These are phyloP conservation scores for Blastobotrys illinoisensis DNA, from an alignment of 1,139 yeast genomes.

Conservation along the genomic window DNA sequence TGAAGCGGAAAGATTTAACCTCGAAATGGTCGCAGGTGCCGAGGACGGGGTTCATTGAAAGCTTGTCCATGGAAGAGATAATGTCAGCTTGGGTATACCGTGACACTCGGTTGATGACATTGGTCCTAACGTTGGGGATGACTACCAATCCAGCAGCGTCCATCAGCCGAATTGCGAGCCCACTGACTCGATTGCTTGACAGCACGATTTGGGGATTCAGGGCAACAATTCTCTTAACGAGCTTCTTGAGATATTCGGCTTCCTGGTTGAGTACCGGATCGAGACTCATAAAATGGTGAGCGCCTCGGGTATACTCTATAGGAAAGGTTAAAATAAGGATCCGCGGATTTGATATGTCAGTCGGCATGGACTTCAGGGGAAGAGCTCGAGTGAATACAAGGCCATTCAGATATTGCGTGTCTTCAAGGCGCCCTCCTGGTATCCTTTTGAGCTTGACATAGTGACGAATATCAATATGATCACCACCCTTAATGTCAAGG, in stretches of 20 bases:
- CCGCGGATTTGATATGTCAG: conserved; percentile 56
- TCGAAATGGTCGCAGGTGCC: conserved; percentile 74
- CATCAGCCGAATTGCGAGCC: conserved; percentile 67
- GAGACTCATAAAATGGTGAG: conserved; percentile 66
- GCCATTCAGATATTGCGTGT: conserved; percentile 68
- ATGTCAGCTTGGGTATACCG: conserved; percentile 81
- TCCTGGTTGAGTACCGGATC: conserved; percentile 88
- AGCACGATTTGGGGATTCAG: conserved; percentile 75
- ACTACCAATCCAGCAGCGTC: conserved; percentile 78
- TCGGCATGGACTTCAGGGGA: conserved; percentile 78
- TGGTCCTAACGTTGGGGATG: conserved; percentile 73
- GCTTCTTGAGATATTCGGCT: conserved; percentile 71
- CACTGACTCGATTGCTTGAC: conserved; percentile 78
- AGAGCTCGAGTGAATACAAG: conserved; percentile 77
- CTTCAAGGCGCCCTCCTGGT: conserved; percentile 59
- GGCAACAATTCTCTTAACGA: conserved; percentile 73
- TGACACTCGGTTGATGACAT: conserved; percentile 74
- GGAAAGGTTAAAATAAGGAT: conserved; percentile 86
- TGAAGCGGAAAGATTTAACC: conserved; percentile 55
- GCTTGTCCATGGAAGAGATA: conserved; percentile 57
- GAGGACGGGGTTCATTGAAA: conserved; percentile 53
- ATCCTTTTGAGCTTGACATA: conserved; percentile 83
- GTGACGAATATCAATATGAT: conserved; percentile 77
- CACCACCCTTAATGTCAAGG: conserved; percentile 55
- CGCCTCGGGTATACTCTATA: conserved; percentile 75